Evolutionary conservation across 2,329 filamentous ascomycete species (phyloP), one percentile per base, ranked within the genome.

Genomic region (Botryotinia convoluta): DNA sequence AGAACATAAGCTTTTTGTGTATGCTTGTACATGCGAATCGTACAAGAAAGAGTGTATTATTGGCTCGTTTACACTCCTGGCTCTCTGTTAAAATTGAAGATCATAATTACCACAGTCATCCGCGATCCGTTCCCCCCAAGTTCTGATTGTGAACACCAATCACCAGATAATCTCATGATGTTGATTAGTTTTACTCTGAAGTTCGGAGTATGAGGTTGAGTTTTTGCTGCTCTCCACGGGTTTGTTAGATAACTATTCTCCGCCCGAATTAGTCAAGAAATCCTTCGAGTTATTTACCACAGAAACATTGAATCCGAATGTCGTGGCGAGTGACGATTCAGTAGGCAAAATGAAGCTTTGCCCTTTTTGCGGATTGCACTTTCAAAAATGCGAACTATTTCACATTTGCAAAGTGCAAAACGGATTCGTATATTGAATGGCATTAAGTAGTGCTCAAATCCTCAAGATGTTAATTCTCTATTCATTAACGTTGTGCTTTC

Each of bases 321-420:
- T 42, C 44, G 60, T 64, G 69, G 59, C 59, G 20, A 71, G 60
- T 63, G 54, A 62, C 35, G 57, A 71, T 71, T 61, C 39, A 71
- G 45, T 62, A 70, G 68, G 68, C 68, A 48, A 62, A 12, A 35
- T 45, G 32, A 63, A 71, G 68, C 22, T n/a, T 64, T 51, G 26
- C 32, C 35, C n/a, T 57, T 48, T 54, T 71, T 42, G 44, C 35
- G 18, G 18, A 64, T 71, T 65, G 60, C 69, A 71, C 69, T 51
- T 71, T 71, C 60, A 35, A 42, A 48, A 48, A 18, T 54, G 69
- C 60, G 69, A 71, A 54, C 42, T 26, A 71, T 71, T 65, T 54
- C 60, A 71, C 69, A 37, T 71, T 65, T 57, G 69, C 60, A 63
- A 71, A 62, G n/a, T 64, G 59, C 44, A 39, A 64, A 62, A 54